Evolutionary conservation across 2,329 filamentous ascomycete species (phyloP).

Genomic region (Aspergillus novoparasiticus): DNA sequence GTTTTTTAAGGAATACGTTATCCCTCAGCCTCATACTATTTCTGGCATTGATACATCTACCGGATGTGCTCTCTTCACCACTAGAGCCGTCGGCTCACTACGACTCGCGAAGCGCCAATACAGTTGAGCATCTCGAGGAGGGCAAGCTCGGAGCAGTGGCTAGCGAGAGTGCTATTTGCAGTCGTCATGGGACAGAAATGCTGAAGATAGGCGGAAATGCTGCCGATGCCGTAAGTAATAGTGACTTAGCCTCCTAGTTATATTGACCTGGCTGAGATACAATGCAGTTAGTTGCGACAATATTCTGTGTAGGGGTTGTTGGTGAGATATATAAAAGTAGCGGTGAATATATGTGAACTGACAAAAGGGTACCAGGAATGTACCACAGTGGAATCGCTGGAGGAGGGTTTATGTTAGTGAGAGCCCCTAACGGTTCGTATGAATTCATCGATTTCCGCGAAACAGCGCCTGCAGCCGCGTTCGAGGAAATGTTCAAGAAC

Average conservation of each 20-base stretch:
- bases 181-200: conserved; percentile 66
- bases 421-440: conserved; percentile 71
- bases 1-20: conserved; percentile 19
- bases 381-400: conserved; percentile 82
- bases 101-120: not conserved
- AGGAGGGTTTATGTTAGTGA: conserved; percentile 86
- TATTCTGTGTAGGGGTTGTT: conserved; percentile 73
- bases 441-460: conserved; percentile 91
- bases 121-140: conserved; percentile 33
- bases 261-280: not conserved
- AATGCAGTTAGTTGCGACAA: conserved; percentile 65
- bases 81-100: conserved; percentile 18
- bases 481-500: conserved; percentile 80
- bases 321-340: conserved; percentile 41
- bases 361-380: conserved; percentile 54
- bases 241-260: not conserved
- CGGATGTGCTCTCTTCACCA: conserved; percentile 24
- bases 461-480: conserved; percentile 78
- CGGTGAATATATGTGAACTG: not conserved
- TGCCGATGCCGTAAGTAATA: conserved; percentile 64
- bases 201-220: conserved; percentile 69
- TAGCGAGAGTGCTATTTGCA: conserved; percentile 70
- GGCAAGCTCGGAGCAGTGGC: conserved; percentile 64
- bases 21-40: conserved; percentile 23
- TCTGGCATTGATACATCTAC: conserved; percentile 25